Conservation (phyloP, 768 basidiomycete species). For the Pisolithus albus region DNA sequence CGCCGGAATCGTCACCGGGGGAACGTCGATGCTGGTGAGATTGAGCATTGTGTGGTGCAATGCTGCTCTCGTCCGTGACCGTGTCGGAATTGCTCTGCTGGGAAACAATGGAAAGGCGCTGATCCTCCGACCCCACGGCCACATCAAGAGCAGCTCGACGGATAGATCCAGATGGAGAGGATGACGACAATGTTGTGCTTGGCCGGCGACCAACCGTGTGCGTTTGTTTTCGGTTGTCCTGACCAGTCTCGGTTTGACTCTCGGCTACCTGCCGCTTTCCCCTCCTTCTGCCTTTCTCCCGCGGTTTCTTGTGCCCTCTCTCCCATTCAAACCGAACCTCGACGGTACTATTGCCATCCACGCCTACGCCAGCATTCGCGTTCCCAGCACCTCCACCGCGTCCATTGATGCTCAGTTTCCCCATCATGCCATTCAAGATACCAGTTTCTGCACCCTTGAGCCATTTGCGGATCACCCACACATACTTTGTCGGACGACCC, state of each 20-base stretch:
- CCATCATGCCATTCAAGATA: slow-evolving; percentile 40
- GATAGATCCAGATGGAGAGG: background rate
- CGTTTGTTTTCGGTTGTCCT: slow-evolving; percentile 9
- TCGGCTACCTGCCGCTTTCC: slow-evolving; percentile 9
- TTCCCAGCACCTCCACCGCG: slow-evolving; percentile 12
- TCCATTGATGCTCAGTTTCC: slow-evolving; percentile 27
- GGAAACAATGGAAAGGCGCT: slow-evolving; percentile 37
- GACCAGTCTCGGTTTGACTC: slow-evolving; percentile 2
- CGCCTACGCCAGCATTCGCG: slow-evolving; percentile 6
- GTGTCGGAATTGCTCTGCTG: slow-evolving; percentile 33
- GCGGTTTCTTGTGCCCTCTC: slow-evolving; percentile 29
- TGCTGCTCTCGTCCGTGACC: slow-evolving; percentile 18
- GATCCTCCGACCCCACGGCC: slow-evolving; percentile 7
- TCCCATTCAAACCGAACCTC: slow-evolving; percentile 82
- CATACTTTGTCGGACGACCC: slow-evolving; percentile 46
- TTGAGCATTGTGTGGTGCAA: slow-evolving; percentile 9
- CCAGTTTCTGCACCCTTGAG: slow-evolving; percentile 49
- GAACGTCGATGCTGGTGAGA: background rate
- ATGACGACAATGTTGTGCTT: slow-evolving; percentile 10
- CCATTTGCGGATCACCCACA: slow-evolving; percentile 76
- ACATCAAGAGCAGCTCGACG: slow-evolving; percentile 8
- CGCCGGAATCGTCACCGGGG: slow-evolving; percentile 43
- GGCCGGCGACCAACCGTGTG: background rate
- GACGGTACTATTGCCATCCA: slow-evolving; percentile 31
- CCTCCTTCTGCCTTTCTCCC: slow-evolving; percentile 13